Conservation (phyloP, 306 rosid species). For the Fagus crenata region DNA sequence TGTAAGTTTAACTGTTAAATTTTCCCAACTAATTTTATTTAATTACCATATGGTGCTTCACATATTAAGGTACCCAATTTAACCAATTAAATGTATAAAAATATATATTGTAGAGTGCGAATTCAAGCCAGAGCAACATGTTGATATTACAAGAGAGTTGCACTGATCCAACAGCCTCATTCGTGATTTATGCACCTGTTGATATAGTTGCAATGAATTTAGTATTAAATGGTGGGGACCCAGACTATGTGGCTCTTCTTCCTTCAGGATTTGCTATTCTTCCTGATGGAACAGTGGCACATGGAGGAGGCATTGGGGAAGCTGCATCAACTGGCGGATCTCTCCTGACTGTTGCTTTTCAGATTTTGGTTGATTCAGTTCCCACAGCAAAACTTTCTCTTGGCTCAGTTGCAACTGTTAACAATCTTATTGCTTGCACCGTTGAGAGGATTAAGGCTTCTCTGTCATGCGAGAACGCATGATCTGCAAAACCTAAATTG, state of each 20-base stretch:
- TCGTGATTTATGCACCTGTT: constrained; percentile 88
- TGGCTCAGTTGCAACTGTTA: constrained; percentile 93
- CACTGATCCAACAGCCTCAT: constrained; percentile 73
- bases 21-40: neutral
- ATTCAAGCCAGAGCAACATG: constrained; percentile 99
- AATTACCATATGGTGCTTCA: neutral
- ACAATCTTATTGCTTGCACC: constrained; percentile 87
- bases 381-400: constrained; percentile 94
- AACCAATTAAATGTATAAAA: neutral
- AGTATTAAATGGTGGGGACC: constrained; percentile 90
- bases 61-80: neutral
- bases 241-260: constrained; percentile 89
- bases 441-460: constrained; percentile 92
- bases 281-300: constrained; percentile 61
- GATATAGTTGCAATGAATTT: constrained; percentile 89
- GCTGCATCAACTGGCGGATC: constrained; percentile 64
- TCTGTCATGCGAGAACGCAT: constrained; percentile 56
- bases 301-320: constrained; percentile 44
- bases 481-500: constrained; percentile 18
- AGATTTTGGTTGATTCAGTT: constrained; percentile 87
- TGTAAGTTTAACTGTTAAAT: constrained; percentile 37
- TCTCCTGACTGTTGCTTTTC: constrained; percentile 88
- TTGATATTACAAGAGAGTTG: constrained; percentile 88
- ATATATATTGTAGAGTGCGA: constrained; percentile 60
- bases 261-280: constrained; percentile 97